phyloP scores from a whole-genome alignment of 805 yeast species.

The Nakazawaea sp. region DNA sequence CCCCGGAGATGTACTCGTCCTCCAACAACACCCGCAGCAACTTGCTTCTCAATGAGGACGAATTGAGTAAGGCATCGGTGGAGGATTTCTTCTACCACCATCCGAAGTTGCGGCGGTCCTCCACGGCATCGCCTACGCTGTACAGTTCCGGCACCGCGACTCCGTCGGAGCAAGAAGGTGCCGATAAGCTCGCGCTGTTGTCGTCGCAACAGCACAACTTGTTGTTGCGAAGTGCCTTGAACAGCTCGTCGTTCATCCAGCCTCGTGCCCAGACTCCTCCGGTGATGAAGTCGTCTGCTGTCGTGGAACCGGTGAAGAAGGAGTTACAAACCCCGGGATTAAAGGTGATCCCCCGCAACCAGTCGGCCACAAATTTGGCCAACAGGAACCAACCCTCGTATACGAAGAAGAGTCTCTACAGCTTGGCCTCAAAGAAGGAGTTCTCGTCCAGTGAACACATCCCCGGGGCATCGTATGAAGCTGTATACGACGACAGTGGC shows the following conservation, averaged over 20 bases:
- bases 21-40: slow-evolving; percentile 1
- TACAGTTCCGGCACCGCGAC: slow-evolving; percentile 9
- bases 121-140: slow-evolving; percentile 5
- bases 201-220: neutral
- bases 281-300: slow-evolving; percentile 8
- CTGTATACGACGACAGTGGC: slow-evolving; percentile 9
- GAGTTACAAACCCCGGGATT: slow-evolving; percentile 6
- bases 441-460: slow-evolving; percentile 4
- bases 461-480: slow-evolving; percentile 1
- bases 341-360: slow-evolving; percentile 2
- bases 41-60: slow-evolving; percentile 3
- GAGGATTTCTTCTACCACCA: slow-evolving; percentile 46
- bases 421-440: neutral
- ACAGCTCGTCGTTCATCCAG: slow-evolving; percentile 21
- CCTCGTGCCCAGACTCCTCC: slow-evolving; percentile 34
- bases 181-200: neutral
- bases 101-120: slow-evolving; percentile 15
- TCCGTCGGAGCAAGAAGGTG: neutral
- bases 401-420: slow-evolving; percentile 5
- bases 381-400: neutral
- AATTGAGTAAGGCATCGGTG: slow-evolving; percentile 28
- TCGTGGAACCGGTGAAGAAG: slow-evolving; percentile 1
- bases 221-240: slow-evolving; percentile 6
- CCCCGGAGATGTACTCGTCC: slow-evolving; percentile 12
- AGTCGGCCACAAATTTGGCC: slow-evolving; percentile 4